Conservation (phyloP, 176 grass and related monocot genomes). For the bread wheat (Triticum aestivum) region DNA sequence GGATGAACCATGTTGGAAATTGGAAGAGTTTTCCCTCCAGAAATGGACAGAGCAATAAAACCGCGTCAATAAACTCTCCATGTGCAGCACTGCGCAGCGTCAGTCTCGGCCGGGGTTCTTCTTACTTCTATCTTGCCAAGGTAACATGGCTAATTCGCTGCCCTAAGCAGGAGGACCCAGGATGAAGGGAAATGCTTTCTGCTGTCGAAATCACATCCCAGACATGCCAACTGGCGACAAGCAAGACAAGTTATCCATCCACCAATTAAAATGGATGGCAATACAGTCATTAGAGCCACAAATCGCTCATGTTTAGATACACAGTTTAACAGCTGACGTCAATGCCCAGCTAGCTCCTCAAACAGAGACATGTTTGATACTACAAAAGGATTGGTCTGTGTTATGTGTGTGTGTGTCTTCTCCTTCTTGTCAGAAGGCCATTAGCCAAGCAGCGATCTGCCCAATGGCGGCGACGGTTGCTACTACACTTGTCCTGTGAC, state of each 20-base stretch:
- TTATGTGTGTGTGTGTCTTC: not conserved
- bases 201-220: not conserved
- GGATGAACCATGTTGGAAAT: not conserved
- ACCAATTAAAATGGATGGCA: not conserved
- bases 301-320: not conserved
- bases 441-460: not conserved
- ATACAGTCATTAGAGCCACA: not conserved
- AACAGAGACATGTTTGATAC: not conserved
- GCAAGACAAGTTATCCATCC: not conserved
- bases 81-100: slow-evolving; percentile 11
- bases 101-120: not conserved
- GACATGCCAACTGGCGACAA: not conserved
- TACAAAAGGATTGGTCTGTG: not conserved
- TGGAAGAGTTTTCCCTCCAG: slow-evolving; percentile 26
- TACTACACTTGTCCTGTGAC: not conserved
- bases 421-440: not conserved
- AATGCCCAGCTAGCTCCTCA: not conserved
- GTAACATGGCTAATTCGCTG: not conserved
- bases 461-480: not conserved
- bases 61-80: slow-evolving; percentile 34
- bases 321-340: not conserved
- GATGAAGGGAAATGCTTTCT: not conserved
- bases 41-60: slow-evolving; percentile 40
- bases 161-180: not conserved
- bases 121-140: not conserved